Evolutionary conservation across 2,329 filamentous ascomycete species (phyloP), one percentile per base, ranked within the genome.

Genomic region (Fusarium gaditjirri): DNA sequence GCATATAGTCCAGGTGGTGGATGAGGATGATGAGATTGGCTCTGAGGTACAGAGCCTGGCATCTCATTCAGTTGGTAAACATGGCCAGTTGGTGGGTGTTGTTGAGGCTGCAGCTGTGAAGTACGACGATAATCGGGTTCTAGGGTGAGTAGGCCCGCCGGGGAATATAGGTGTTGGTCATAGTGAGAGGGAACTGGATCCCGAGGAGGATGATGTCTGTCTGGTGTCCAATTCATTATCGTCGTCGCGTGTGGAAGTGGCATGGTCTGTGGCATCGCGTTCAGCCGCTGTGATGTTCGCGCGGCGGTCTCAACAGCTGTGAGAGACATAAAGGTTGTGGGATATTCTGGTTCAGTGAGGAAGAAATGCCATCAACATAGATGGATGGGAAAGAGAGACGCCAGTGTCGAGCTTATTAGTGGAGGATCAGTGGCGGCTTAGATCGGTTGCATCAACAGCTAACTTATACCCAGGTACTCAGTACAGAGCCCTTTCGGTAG

Each of bases 171-270:
- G 53, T 74, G 76, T 29, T 73, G 58, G 36, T 66, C 55, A 50
- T 81, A 76, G 21, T 75, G 78, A 44, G 75, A 61, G 61, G 79
- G 52, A 75, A 70, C 42, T 67, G 75, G 33, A 44, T 66, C 68
- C 44, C 59, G 68, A 63, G 61, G 58, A 57, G 52, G 44, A 23
- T 74, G 71, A 46, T 64, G 70, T 53, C 68, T 66, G 58, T 75
- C 74, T 39, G 73, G 56, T 39, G 52, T 60, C 75, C 73, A 73
- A 52, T 56, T 60, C 36, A 65, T 56, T 29, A 73, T 47, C 49
- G 73, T 70, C 41, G 60, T 69, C 63, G 54, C 36, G 55, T 74
- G 75, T 46, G 71, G 71, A 31, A 65, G 73, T 49, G 76, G 69
- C 74, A 79, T 78, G 49, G 64, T 62, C 47, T 72, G 67, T 23